phyloP scores from a whole-genome alignment of 371 early-diverging fungal genomes.

The Catenaria anguillulae region DNA sequence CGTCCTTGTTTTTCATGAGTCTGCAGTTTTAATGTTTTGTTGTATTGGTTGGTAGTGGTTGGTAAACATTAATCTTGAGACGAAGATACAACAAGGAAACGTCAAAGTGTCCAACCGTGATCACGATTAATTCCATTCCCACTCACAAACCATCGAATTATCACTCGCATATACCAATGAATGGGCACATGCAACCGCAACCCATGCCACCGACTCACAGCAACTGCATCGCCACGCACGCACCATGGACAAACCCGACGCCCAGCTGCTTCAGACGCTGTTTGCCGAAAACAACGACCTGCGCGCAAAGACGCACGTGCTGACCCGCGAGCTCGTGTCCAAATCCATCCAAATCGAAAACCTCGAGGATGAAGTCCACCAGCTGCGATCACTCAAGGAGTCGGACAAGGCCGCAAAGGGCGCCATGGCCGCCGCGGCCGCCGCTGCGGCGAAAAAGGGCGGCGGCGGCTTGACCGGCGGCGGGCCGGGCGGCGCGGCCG shows the following conservation, averaged over 20 bases:
- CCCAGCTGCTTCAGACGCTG: conserved; percentile 28
- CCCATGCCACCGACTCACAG: too few relatives aligned
- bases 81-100: too few relatives aligned
- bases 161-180: too few relatives aligned
- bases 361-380: conserved; percentile 26
- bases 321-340: conserved; percentile 33
- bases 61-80: too few relatives aligned
- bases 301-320: conserved; percentile 19
- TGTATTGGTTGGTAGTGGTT: too few relatives aligned
- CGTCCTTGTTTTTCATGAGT: too few relatives aligned
- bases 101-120: too few relatives aligned
- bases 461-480: not conserved
- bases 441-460: not conserved
- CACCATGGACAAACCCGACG: conserved; percentile 30
- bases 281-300: conserved; percentile 37
- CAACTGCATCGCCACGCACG: too few relatives aligned
- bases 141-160: too few relatives aligned
- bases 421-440: not conserved
- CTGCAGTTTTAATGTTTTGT: too few relatives aligned
- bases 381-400: conserved; percentile 19
- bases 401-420: not conserved
- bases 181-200: too few relatives aligned
- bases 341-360: conserved; percentile 22
- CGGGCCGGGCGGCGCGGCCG: not conserved
- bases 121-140: too few relatives aligned